These are phyloP conservation scores for Aspergillus nanangensis DNA, from an alignment of 495 filamentous ascomycete genomes.

Conservation along the genomic window DNA sequence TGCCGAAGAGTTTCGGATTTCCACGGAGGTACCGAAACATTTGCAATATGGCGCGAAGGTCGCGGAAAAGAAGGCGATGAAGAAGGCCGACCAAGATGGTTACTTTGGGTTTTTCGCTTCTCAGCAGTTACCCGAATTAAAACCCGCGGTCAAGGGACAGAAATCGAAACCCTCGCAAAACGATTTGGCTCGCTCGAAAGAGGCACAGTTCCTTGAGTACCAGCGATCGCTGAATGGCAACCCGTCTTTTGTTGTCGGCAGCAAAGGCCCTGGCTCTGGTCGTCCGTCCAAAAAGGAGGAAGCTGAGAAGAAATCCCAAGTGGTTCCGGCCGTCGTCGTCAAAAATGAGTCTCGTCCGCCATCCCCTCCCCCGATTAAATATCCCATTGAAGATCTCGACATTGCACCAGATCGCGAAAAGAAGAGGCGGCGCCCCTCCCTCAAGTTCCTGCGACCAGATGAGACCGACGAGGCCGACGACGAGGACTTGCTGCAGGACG, in stretches of 20 bases:
- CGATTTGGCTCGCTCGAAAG: constrained; percentile 39
- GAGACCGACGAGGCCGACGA: constrained; percentile 35
- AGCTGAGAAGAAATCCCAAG: constrained; percentile 29
- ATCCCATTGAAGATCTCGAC: constrained; percentile 92
- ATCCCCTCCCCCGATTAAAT: constrained; percentile 78
- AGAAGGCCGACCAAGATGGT: constrained; percentile 57
- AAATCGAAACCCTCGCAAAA: constrained; percentile 56
- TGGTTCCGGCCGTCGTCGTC: constrained; percentile 27
- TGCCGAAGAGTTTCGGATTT: constrained; percentile 79
- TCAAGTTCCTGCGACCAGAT: constrained; percentile 72
- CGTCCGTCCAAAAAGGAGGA: constrained; percentile 37
- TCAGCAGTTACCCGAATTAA: constrained; percentile 68
- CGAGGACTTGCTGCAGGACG: constrained; percentile 44
- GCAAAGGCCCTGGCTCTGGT: constrained; percentile 22
- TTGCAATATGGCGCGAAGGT: constrained; percentile 75
- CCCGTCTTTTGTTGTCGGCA: constrained; percentile 36
- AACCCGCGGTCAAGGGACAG: constrained; percentile 73
- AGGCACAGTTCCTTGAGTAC: constrained; percentile 49
- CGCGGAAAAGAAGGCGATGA: constrained; percentile 72
- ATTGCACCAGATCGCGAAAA: constrained; percentile 54
- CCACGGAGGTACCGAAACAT: constrained; percentile 76
- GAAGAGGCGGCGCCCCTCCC: constrained; percentile 59
- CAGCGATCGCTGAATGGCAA: constrained; percentile 49
- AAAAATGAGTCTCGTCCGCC: constrained; percentile 45
- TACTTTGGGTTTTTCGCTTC: constrained; percentile 50